These are phyloP conservation scores for Saccharomycopsis synnaedendra DNA, from an alignment of 805 yeast genomes.

Conservation along the genomic window DNA sequence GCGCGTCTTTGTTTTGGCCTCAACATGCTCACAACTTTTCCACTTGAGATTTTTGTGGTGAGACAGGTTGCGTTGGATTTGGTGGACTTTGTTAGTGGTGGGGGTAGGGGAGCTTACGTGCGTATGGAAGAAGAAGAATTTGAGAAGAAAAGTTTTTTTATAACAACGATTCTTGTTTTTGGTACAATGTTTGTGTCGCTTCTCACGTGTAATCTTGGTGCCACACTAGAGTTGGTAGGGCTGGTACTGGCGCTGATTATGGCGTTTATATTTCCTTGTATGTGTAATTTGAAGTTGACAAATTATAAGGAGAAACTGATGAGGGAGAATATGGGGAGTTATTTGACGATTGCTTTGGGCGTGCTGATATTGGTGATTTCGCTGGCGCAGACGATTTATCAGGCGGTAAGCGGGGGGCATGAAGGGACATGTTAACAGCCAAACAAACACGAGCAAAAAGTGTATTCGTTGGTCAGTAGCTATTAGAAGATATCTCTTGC, in stretches of 20 bases:
- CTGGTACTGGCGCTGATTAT: conserved; percentile 86
- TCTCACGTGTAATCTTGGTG: conserved; percentile 79
- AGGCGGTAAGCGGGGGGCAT: neutral
- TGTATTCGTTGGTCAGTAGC: too few relatives aligned
- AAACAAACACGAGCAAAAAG: too few relatives aligned
- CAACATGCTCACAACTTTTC: conserved; percentile 87
- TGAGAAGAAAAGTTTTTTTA: conserved; percentile 22
- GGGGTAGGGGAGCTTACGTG: neutral
- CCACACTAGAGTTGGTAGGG: conserved; percentile 81
- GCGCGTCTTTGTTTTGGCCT: conserved; percentile 88
- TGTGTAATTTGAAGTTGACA: conserved; percentile 64
- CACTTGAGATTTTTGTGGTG: conserved; percentile 82
- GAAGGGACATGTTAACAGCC: too few relatives aligned
- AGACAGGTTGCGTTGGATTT: conserved; percentile 76
- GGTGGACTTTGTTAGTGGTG: conserved; percentile 15
- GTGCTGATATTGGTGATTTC: conserved; percentile 66
- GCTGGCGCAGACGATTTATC: conserved; percentile 54
- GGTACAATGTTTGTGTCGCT: conserved; percentile 67
- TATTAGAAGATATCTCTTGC: too few relatives aligned
- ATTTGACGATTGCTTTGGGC: conserved; percentile 61
- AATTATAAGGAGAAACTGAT: conserved; percentile 28
- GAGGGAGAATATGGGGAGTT: conserved; percentile 42
- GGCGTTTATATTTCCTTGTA: conserved; percentile 88
- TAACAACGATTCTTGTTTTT: conserved; percentile 57
- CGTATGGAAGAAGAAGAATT: conserved; percentile 16